Percentiles rank a stretch among this genome's conserved stretches.
Conservation (phyloP, 192 early-diverging fungal species). For the Gonapodya prolifera region DNA sequence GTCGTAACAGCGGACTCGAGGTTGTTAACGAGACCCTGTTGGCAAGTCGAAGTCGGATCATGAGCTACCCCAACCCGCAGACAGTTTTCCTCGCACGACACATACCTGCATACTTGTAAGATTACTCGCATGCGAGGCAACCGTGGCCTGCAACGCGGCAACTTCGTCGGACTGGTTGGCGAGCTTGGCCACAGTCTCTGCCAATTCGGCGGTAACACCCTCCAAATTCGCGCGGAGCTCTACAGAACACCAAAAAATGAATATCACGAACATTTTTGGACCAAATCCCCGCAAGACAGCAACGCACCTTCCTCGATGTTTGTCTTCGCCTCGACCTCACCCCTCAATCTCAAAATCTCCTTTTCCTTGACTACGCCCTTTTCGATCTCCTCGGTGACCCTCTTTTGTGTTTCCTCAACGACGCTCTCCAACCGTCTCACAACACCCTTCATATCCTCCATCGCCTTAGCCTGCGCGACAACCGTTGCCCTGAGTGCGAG, state of each 20-base stretch:
- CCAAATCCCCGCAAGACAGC: no score
- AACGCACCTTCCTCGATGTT: neutral
- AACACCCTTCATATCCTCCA: neutral
- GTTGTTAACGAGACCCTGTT: neutral
- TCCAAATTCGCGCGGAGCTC: neutral
- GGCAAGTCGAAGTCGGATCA: no score
- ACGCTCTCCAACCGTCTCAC: neutral
- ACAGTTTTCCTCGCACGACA: no score
- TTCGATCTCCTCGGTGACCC: neutral
- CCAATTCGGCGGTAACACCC: neutral
- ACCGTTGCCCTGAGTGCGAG: neutral
- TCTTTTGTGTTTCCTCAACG: neutral
- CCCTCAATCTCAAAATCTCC: neutral
- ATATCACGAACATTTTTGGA: no score
- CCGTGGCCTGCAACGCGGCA: neutral
- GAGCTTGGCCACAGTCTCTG: neutral
- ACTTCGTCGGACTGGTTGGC: neutral
- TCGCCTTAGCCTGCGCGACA: neutral
- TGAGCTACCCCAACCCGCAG: no score
- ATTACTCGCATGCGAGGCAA: neutral
- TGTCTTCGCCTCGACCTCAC: no score
- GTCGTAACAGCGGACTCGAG: neutral
- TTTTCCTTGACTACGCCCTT: neutral
- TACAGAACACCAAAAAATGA: neutral
- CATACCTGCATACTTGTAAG: neutral